A percentile compares a stretch with the other conserved stretches of the same genome.
phyloP scores from a whole-genome alignment of 306 rosid genomes.

The Hippophae tibetana region DNA sequence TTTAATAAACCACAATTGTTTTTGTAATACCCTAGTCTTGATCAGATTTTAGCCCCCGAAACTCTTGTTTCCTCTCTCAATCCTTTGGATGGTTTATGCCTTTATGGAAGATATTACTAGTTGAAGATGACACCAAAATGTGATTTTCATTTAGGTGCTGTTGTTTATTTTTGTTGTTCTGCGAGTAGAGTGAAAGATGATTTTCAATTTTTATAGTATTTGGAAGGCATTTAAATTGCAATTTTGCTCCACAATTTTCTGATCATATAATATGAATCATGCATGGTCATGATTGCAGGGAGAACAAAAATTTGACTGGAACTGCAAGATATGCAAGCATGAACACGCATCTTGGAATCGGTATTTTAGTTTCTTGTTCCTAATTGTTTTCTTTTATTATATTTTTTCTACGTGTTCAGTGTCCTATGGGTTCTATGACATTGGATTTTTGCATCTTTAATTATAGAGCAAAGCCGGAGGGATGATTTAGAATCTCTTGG shows the following conservation, averaged over 20 bases:
- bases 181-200: too few species aligned
- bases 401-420: constrained; percentile 12
- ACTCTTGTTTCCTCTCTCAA: too few species aligned
- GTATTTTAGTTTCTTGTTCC: constrained; percentile 21
- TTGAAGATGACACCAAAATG: too few species aligned
- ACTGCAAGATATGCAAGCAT: constrained; percentile 98
- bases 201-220: too few species aligned
- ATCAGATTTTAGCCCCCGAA: too few species aligned
- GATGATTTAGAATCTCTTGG: constrained; percentile 99
- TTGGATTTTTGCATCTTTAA: constrained; percentile 10
- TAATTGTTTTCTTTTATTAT: neutral
- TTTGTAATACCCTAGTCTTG: neutral
- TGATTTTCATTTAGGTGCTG: too few species aligned
- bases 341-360: constrained; percentile 95
- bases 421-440: constrained; percentile 18
- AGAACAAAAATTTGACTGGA: constrained; percentile 93
- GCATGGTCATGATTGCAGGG: constrained; percentile 32
- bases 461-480: constrained; percentile 87
- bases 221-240: too few species aligned
- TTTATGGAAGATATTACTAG: too few species aligned
- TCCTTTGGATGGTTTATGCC: too few species aligned
- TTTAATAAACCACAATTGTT: neutral
- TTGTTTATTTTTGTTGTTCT: too few species aligned
- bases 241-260: too few species aligned
- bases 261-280: too few species aligned